These are phyloP conservation scores for Fomitopsis serialis DNA, from an alignment of 768 basidiomycete species.

Conservation along the genomic window DNA sequence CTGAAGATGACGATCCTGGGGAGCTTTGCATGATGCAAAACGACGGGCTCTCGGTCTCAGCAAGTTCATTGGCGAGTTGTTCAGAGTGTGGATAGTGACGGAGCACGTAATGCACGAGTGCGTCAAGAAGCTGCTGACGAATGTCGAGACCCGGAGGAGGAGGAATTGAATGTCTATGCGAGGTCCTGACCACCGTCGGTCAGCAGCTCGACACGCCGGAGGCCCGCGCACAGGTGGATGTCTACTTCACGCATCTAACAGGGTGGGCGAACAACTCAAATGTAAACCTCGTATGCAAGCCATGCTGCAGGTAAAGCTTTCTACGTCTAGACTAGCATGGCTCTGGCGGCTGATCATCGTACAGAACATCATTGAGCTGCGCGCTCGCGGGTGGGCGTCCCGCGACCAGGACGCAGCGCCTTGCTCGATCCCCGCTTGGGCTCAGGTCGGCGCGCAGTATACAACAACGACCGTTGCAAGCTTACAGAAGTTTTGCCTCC, in stretches of 20 bases:
- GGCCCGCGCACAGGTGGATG: conserved; percentile 80
- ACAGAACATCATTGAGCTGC: conserved; percentile 87
- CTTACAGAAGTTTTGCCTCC: conserved; percentile 64
- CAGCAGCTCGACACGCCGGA: conserved; percentile 72
- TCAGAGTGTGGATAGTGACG: conserved; percentile 94
- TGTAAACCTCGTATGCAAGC: conserved; percentile 84
- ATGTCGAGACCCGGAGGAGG: conserved; percentile 95
- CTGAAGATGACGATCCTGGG: conserved; percentile 80
- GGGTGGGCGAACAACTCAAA: conserved; percentile 68
- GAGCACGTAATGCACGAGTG: conserved; percentile 98
- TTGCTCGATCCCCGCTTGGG: conserved; percentile 75
- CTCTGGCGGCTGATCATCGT: neutral
- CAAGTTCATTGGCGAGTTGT: conserved; percentile 96
- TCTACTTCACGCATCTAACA: conserved; percentile 90
- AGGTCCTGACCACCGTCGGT: conserved; percentile 86
- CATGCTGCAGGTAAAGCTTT: conserved; percentile 78
- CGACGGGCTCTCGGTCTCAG: conserved; percentile 93
- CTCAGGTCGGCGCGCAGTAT: conserved; percentile 80
- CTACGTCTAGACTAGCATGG: neutral
- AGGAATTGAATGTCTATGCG: conserved; percentile 94
- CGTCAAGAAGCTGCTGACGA: conserved; percentile 89
- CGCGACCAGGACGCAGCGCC: conserved; percentile 74
- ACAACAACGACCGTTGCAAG: conserved; percentile 69
- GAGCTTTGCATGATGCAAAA: conserved; percentile 95
- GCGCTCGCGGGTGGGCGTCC: conserved; percentile 74